Evolutionary conservation across 2,329 filamentous ascomycete species (phyloP), one percentile per base, ranked within the genome.

Genomic region (Ceratocystis smalleyi): DNA sequence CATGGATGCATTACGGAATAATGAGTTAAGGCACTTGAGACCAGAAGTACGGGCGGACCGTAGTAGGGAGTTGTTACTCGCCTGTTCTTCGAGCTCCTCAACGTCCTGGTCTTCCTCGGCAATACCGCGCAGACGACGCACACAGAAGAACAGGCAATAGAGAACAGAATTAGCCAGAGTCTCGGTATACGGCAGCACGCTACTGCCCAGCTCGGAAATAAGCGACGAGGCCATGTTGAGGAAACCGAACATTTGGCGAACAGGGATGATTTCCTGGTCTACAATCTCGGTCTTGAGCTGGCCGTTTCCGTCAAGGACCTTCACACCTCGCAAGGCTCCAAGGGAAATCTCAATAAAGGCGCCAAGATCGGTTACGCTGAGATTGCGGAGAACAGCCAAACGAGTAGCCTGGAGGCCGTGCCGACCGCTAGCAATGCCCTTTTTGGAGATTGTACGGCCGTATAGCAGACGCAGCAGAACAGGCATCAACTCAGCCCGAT

Each of bases 151-250:
- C 32, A 94, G 77, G 71, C 91, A 96, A 71, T 91, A 92, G 0
- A 97, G 76, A 0, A 95, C 80, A 0, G 90, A 83, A 69, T 92
- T 85, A 67, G 92, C 78, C 3, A 97, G 78, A 12, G 80, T 81
- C 17, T 81, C 77, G 60, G 86, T 81, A 69, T 88, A 92, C 0
- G 84, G 81, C 1, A 79, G 74, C 63, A 95, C 83, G 63, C 85
- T 86, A 4, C 81, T 83, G 63, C 91, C 90, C 43, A 97, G 81
- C 63, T 94, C 90, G 65, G 87, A 87, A 66, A 97, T 84, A 72
- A 97, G 83, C 10, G 92, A 85, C 66, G 91, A 86, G 61, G 94
- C 80, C 89, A 97, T 94, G 71, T 95, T 95, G 62, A 96, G 77
- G 71, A 96, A 84, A 77, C 95, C 94, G 66, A 94, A 82, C 73